Percentiles rank a stretch among this genome's conserved stretches.
These are phyloP conservation scores for Trichoderma polysporum DNA, from an alignment of 2,329 filamentous ascomycete genomes.

Conservation along the genomic window DNA sequence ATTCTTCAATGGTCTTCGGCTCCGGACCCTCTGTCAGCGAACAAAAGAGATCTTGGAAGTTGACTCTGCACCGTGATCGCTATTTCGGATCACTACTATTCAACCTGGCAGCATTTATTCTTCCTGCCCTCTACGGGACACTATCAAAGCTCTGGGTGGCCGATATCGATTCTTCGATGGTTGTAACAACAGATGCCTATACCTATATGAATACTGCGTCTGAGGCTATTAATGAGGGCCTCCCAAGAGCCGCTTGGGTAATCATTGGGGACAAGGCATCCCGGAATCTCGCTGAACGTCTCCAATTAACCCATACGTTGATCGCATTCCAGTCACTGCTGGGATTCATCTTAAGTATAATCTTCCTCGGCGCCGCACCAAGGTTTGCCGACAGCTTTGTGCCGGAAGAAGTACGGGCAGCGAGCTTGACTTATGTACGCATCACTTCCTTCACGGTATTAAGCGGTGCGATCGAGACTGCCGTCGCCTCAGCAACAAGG, in stretches of 20 bases:
- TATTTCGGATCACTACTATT: conserved; percentile 61
- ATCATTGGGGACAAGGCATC: conserved; percentile 65
- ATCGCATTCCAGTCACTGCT: conserved; percentile 59
- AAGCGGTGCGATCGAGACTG: conserved; percentile 61
- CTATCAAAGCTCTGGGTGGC: conserved; percentile 71
- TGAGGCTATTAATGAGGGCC: conserved; percentile 70
- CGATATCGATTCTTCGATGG: conserved; percentile 57
- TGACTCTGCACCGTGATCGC: conserved; percentile 18
- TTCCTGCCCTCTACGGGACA: conserved; percentile 66
- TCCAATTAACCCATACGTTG: conserved; percentile 62
- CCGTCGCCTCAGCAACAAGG: conserved; percentile 60
- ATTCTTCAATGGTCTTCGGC: neutral
- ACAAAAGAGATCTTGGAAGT: neutral
- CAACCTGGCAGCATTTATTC: conserved; percentile 61
- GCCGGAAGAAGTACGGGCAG: conserved; percentile 54
- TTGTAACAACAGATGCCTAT: conserved; percentile 48
- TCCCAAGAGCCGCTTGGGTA: conserved; percentile 66
- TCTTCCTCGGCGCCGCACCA: conserved; percentile 54
- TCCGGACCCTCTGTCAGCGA: neutral
- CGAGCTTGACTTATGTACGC: conserved; percentile 62
- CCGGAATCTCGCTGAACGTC: conserved; percentile 48
- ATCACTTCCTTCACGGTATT: conserved; percentile 63
- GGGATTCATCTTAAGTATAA: conserved; percentile 59
- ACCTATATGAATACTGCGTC: conserved; percentile 68
- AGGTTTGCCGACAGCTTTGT: conserved; percentile 63